phyloP scores from a whole-genome alignment of 352 stramenopile genomes.

The Phytophthora tubulina region DNA sequence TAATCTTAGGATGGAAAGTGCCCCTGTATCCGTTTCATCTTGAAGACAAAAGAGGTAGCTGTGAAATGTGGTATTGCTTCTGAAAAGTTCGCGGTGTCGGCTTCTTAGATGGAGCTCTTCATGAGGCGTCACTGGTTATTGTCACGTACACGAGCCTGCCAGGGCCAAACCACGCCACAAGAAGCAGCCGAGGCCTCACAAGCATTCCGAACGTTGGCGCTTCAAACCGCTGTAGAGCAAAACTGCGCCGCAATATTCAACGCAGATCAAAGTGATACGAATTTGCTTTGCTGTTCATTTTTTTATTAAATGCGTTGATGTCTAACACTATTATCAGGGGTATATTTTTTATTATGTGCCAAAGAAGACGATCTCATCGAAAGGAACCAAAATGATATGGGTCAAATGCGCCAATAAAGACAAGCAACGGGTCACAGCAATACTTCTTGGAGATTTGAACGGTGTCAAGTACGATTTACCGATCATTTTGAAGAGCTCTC shows the following conservation, averaged over 20 bases:
- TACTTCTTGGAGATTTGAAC: no score
- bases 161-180: slow-evolving; percentile 20
- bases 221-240: slow-evolving; percentile 14
- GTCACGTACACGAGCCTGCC: slow-evolving; percentile 4
- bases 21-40: neutral
- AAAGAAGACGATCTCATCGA: no score
- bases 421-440: no score
- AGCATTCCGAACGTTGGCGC: neutral
- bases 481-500: no score
- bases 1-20: neutral
- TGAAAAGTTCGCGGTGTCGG: neutral
- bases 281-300: no score
- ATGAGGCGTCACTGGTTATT: slow-evolving; percentile 21
- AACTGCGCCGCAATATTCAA: slow-evolving; percentile 21
- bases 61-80: neutral
- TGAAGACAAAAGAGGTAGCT: neutral
- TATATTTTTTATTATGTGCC: no score
- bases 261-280: slow-evolving; percentile 14
- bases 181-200: slow-evolving; percentile 8
- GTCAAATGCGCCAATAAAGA: no score
- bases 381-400: no score
- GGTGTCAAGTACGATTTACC: no score
- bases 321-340: no score
- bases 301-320: no score
- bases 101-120: slow-evolving; percentile 10